These are phyloP conservation scores for Backusella luteola DNA, from an alignment of 192 early-diverging fungal genomes.

Conservation along the genomic window DNA sequence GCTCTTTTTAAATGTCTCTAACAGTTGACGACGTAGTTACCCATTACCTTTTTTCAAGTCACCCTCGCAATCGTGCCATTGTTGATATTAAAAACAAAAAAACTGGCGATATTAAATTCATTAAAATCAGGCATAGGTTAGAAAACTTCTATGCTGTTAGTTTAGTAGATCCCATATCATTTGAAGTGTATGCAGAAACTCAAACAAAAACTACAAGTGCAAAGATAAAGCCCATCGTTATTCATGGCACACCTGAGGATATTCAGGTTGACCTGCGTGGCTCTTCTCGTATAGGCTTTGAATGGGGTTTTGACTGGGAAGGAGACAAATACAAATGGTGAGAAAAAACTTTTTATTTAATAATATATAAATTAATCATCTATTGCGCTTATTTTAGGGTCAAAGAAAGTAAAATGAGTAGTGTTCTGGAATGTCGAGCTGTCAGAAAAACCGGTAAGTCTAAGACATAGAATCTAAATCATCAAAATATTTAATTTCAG, in stretches of 20 bases:
- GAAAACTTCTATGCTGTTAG: conserved; percentile 22
- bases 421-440: conserved; percentile 8
- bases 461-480: background rate
- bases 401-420: conserved; percentile 19
- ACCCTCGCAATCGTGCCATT: conserved; percentile 18
- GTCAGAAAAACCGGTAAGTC: conserved; percentile 7
- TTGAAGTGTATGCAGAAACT: conserved; percentile 16
- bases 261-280: background rate
- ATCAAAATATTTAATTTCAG: background rate
- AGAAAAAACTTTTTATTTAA: background rate
- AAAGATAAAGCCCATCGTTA: conserved; percentile 13
- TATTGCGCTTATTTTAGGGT: conserved; percentile 10
- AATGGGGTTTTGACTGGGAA: conserved; percentile 27
- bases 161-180: conserved; percentile 23
- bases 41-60: conserved; percentile 10
- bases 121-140: conserved; percentile 21
- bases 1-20: conserved; percentile 3
- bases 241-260: background rate
- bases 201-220: conserved; percentile 1
- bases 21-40: conserved; percentile 9
- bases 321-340: conserved; percentile 23
- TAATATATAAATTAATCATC: background rate
- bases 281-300: conserved; percentile 19
- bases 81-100: conserved; percentile 24
- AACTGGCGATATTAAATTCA: conserved; percentile 15